A percentile compares a stretch with the other conserved stretches of the same genome.
These are phyloP conservation scores for Chalciporus piperatus DNA, from an alignment of 768 basidiomycete species.

Conservation along the genomic window DNA sequence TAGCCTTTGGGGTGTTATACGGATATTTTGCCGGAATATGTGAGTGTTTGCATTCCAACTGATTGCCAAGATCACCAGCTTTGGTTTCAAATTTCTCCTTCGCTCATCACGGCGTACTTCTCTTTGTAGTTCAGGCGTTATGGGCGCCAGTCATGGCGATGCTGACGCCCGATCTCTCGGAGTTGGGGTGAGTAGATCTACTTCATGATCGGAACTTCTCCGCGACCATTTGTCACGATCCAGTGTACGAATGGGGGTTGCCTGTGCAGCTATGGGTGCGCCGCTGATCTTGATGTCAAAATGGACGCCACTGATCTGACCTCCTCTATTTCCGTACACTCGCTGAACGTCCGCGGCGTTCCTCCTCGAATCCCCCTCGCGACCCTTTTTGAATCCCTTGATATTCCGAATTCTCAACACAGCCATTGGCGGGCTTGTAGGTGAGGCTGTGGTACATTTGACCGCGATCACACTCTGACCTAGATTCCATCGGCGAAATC, in stretches of 20 bases:
- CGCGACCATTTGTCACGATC: neutral
- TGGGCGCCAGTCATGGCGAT: conserved; percentile 44
- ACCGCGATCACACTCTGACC: conserved; percentile 16
- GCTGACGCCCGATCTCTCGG: conserved; percentile 45
- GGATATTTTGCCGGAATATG: conserved; percentile 53
- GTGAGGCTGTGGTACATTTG: conserved; percentile 2
- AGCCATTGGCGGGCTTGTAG: conserved; percentile 26
- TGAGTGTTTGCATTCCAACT: conserved; percentile 15
- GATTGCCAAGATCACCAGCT: neutral
- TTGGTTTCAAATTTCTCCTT: neutral
- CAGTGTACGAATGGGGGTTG: conserved; percentile 47
- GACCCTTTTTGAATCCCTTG: neutral
- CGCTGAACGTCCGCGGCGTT: no score
- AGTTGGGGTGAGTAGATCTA: conserved; percentile 43
- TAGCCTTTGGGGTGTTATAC: conserved; percentile 44
- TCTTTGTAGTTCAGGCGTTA: conserved; percentile 33
- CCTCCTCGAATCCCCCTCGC: neutral
- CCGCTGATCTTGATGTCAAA: neutral
- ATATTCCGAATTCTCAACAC: neutral
- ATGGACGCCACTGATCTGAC: neutral
- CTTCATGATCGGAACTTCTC: neutral
- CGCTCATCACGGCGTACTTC: neutral
- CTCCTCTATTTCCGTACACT: neutral
- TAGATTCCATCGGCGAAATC: conserved; percentile 24
- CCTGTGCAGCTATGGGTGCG: conserved; percentile 46